Conservation (phyloP, 805 yeast species). For the Metschnikowia gruessii region DNA sequence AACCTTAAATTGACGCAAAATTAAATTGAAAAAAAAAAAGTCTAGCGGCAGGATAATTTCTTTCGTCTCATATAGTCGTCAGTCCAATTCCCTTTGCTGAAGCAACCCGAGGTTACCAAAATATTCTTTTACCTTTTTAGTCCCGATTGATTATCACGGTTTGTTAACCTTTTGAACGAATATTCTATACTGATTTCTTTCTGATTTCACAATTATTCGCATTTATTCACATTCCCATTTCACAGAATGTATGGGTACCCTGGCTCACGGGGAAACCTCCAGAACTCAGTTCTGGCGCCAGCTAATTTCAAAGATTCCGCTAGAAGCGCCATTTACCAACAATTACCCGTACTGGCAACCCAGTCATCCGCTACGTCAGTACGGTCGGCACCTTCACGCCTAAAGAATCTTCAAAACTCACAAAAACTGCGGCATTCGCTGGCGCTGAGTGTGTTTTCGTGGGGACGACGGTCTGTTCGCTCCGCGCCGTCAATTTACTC, state of each 20-base stretch:
- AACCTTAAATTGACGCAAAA: too few species aligned
- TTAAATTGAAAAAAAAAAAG: too few species aligned
- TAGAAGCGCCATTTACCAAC: constrained; percentile 43
- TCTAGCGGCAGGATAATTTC: too few species aligned
- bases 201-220: too few species aligned
- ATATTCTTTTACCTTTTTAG: too few species aligned
- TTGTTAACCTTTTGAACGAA: too few species aligned
- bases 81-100: too few species aligned
- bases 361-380: constrained; percentile 31
- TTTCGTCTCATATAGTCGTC: too few species aligned
- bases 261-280: constrained; percentile 14
- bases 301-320: constrained; percentile 42
- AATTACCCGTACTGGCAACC: constrained; percentile 28
- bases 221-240: not conserved
- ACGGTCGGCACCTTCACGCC: constrained; percentile 41
- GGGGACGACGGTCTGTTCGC: constrained; percentile 37
- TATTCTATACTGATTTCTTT: too few species aligned
- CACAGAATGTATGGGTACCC: constrained; percentile 19
- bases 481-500: constrained; percentile 45
- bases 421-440: constrained; percentile 31
- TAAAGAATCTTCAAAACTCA: constrained; percentile 20
- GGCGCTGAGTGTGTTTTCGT: constrained; percentile 39
- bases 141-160: too few species aligned
- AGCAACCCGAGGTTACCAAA: too few species aligned
- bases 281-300: constrained; percentile 29